Evolutionary conservation across 306 rosid species (phyloP).

Genomic region (Gastrolobium villosum): DNA sequence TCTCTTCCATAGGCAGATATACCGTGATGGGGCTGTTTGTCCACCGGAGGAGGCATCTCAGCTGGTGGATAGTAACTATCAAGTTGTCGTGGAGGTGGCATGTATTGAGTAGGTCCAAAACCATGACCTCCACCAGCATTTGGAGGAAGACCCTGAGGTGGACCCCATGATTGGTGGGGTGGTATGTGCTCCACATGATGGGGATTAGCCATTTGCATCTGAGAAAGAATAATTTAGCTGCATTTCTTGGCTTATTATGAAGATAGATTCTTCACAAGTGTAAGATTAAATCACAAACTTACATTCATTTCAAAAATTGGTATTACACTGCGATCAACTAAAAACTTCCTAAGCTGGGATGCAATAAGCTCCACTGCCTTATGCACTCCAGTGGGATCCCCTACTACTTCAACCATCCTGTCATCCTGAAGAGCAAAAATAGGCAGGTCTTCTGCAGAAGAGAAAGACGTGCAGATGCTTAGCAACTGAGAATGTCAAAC

Average conservation of each 20-base stretch:
- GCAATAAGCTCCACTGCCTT: conserved; percentile 92
- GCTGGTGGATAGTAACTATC: conserved; percentile 85
- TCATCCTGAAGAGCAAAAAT: conserved; percentile 95
- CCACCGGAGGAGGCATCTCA: conserved; percentile 81
- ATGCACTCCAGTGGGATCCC: conserved; percentile 86
- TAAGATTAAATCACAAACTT: conserved; percentile 48
- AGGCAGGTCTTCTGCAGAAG: conserved; percentile 90
- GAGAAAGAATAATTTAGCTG: conserved; percentile 45
- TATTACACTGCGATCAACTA: conserved; percentile 91
- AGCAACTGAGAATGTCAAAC: conserved; percentile 42
- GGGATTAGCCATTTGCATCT: conserved; percentile 90
- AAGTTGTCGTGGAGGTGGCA: conserved; percentile 87
- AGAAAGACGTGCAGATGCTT: conserved; percentile 38
- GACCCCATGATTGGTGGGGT: conserved; percentile 93
- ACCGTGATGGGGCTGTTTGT: conserved; percentile 96
- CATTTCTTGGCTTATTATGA: conserved; percentile 31
- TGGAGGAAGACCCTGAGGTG: conserved; percentile 84
- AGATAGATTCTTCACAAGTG: conserved; percentile 21
- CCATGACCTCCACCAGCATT: conserved; percentile 93
- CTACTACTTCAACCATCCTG: conserved; percentile 93
- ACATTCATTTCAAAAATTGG: conserved; percentile 89
- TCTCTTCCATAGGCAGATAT: conserved; percentile 96
- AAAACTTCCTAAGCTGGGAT: conserved; percentile 91
- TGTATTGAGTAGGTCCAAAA: conserved; percentile 78
- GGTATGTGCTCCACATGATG: conserved; percentile 78